A percentile compares a stretch with the other conserved stretches of the same genome.
These are phyloP conservation scores for Eimeria tenella DNA, from an alignment of 169 alveolate species.

Conservation along the genomic window DNA sequence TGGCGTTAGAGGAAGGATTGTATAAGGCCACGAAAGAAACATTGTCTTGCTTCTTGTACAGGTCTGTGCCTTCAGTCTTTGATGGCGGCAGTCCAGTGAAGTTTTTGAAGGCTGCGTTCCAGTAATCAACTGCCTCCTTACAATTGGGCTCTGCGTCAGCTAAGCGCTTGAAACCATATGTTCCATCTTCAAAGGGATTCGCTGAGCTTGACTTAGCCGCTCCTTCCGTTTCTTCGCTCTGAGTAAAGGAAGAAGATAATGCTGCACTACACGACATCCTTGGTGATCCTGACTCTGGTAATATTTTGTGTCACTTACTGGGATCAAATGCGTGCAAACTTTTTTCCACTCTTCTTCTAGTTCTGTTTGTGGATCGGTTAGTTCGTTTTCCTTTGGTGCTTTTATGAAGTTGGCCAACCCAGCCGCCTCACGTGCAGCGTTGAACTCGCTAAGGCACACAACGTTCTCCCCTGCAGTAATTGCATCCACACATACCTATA, in stretches of 20 bases:
- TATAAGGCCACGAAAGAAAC: constrained; percentile 48
- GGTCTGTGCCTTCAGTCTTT: not conserved
- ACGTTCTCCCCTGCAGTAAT: not conserved
- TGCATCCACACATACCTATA: too few species aligned
- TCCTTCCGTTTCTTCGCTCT: not conserved
- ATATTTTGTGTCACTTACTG: not conserved
- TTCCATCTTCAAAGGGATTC: not conserved
- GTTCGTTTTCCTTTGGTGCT: not conserved
- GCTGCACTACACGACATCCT: not conserved
- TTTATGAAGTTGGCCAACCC: not conserved
- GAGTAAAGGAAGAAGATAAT: not conserved
- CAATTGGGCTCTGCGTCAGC: not conserved
- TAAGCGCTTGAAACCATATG: not conserved
- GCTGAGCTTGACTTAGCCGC: not conserved
- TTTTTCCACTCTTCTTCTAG: not conserved
- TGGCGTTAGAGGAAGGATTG: constrained; percentile 9
- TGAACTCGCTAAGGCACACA: constrained; percentile 6
- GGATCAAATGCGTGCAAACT: not conserved
- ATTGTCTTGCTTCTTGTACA: not conserved
- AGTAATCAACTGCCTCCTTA: not conserved
- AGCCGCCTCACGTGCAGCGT: constrained; percentile 13
- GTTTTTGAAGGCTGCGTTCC: constrained; percentile 26
- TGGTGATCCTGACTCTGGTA: too few species aligned
- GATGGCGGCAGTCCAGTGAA: not conserved
- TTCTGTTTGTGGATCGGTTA: not conserved